Evolutionary conservation across 257 asterid genomes (phyloP), one percentile per base, ranked within the genome.

Genomic region (Linaria vulgaris): DNA sequence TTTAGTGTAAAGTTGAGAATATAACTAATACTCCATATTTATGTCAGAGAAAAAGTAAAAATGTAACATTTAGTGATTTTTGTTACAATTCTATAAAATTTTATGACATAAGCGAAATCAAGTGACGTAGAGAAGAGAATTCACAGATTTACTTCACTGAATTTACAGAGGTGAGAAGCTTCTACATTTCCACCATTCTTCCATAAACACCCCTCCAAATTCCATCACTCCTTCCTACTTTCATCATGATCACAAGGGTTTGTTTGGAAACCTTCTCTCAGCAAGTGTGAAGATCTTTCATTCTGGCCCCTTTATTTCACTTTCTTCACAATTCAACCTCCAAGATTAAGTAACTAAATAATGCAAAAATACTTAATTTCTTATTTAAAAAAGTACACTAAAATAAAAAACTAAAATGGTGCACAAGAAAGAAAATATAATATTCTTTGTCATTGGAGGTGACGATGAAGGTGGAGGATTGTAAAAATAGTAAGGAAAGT

Each of bases 401-500:
- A 53, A 34, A 10, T 39, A 38, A 9, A 45, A 22, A 57, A 69
- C 64, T 41, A 74, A 10, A 53, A 73, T 43, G 59, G 63, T 47
- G 9, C 31, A 60, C 20, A 51, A 74, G 58, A 67, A 69, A 68
- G 80, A 12, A 1, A 55, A 17, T 4, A 73, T 41, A 25, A 44
- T 39, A 25, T 66, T 67, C 73, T 67, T 57, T 9, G 52, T 67
- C 73, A 67, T 57, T 9, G 52, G 16, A 20, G 80, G 64, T 5
- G 73, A 64, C 13, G 80, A 67, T 13, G 88, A 55, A 10, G 83
- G 85, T 13, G 96, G 94, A 5, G 98, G 91, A 61, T 14, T 73
- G 52, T 83, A 64, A 44, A 63, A 90, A 78, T 86, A 91, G 57
- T 31, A 91, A 0, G 98, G 98, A 21, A 88, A 91, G 66, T 91